These are phyloP conservation scores for Monosporascus sp. DNA, from an alignment of 2,329 filamentous ascomycete genomes.

Conservation along the genomic window DNA sequence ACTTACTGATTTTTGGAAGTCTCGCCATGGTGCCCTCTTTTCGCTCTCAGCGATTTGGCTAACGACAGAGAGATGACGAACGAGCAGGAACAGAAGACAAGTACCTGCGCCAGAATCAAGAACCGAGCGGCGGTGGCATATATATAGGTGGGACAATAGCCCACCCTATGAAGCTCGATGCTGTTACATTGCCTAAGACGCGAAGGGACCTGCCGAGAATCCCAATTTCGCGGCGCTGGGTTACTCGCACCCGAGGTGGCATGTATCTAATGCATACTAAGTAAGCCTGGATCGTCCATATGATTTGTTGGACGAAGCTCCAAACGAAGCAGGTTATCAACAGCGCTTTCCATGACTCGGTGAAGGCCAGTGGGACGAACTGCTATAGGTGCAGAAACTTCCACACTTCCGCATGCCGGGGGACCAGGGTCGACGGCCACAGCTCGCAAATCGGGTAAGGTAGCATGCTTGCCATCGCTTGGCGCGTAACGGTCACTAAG, in stretches of 20 bases:
- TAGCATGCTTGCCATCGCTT: not conserved
- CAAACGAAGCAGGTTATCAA: slow-evolving; percentile 1
- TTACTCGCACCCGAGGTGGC: not conserved
- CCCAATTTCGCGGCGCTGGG: not conserved
- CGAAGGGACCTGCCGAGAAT: not conserved
- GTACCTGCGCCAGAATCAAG: not conserved
- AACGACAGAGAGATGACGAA: not conserved
- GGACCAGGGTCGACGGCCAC: slow-evolving; percentile 5
- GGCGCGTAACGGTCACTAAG: not conserved
- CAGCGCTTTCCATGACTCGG: not conserved
- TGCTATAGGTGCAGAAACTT: slow-evolving; percentile 16
- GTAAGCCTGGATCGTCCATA: not conserved
- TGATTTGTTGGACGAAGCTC: slow-evolving; percentile 6
- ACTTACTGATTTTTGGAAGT: slow-evolving; percentile 24
- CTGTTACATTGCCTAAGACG: not conserved
- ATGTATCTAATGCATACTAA: too few species aligned
- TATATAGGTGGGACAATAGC: not conserved
- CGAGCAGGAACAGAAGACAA: not conserved
- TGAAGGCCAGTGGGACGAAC: not conserved
- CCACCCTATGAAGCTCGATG: not conserved
- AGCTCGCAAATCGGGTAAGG: not conserved
- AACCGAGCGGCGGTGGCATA: not conserved
- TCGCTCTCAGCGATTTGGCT: not conserved
- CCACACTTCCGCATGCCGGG: slow-evolving; percentile 5
- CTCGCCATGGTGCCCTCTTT: slow-evolving; percentile 19